These are phyloP conservation scores for Abortiporus biennis DNA, from an alignment of 1,284 basidiomycete species.

Conservation along the genomic window DNA sequence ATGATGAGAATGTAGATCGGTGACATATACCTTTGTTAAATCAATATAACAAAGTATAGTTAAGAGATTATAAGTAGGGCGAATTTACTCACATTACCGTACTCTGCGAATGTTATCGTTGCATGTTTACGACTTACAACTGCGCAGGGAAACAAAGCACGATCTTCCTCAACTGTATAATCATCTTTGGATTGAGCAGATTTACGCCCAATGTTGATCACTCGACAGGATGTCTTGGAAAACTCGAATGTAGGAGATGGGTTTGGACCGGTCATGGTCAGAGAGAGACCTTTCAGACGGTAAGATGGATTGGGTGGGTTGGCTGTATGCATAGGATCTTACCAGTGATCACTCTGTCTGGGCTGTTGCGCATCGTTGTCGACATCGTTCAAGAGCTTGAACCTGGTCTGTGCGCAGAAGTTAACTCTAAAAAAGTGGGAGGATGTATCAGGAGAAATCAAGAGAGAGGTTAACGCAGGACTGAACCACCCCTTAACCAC, in stretches of 20 bases:
- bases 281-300: too few relatives aligned
- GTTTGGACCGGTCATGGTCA: too few relatives aligned
- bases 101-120: conserved; percentile 56
- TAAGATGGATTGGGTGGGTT: too few relatives aligned
- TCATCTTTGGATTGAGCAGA: conserved; percentile 20
- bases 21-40: conserved; percentile 43
- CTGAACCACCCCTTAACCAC: too few relatives aligned
- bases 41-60: conserved; percentile 5
- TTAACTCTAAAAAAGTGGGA: too few relatives aligned
- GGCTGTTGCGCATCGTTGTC: too few relatives aligned
- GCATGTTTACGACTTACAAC: conserved; percentile 64
- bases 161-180: conserved; percentile 25
- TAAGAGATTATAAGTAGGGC: conserved; percentile 10
- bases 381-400: too few relatives aligned
- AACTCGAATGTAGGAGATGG: conserved; percentile 36
- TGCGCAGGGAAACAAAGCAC: conserved; percentile 53
- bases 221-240: conserved; percentile 33
- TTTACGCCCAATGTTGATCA: conserved; percentile 53
- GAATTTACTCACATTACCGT: conserved; percentile 41
- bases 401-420: too few relatives aligned
- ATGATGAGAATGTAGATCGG: conserved; percentile 56
- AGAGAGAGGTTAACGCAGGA: too few relatives aligned
- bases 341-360: too few relatives aligned
- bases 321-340: too few relatives aligned
- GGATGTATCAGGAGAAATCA: too few relatives aligned